These are phyloP conservation scores for Drechslera avenae DNA, from an alignment of 2,329 filamentous ascomycete genomes.

Conservation along the genomic window DNA sequence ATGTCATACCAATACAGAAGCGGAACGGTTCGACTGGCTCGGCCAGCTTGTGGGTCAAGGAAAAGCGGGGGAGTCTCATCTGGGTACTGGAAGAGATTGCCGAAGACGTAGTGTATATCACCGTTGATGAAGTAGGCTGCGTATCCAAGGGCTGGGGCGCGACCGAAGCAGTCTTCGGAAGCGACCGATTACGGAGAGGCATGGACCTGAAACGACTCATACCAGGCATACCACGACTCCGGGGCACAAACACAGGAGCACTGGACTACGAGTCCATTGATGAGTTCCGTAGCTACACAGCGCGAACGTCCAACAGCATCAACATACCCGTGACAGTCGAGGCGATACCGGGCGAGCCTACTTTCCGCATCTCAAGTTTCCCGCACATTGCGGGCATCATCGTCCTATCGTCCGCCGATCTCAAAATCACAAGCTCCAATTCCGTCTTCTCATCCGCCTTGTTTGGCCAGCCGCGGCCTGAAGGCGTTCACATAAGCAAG, in stretches of 20 bases:
- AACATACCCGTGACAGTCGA: slow-evolving; percentile 86
- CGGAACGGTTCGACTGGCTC: slow-evolving; percentile 89
- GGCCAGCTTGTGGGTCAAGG: slow-evolving; percentile 97
- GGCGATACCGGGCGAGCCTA: slow-evolving; percentile 69
- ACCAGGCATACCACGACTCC: slow-evolving; percentile 79
- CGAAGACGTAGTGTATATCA: slow-evolving; percentile 83
- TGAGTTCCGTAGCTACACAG: slow-evolving; percentile 80
- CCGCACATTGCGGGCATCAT: slow-evolving; percentile 97
- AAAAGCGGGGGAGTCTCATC: slow-evolving; percentile 90
- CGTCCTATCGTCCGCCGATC: slow-evolving; percentile 77
- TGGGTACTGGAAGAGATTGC: slow-evolving; percentile 99
- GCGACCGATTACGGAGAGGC: slow-evolving; percentile 67
- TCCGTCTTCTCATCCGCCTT: slow-evolving; percentile 90
- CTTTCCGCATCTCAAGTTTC: slow-evolving; percentile 88
- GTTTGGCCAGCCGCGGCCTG: slow-evolving; percentile 84
- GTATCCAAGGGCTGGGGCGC: slow-evolving; percentile 74
- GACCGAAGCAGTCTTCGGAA: slow-evolving; percentile 85
- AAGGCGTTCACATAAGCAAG: slow-evolving; percentile 77
- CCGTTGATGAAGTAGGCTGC: slow-evolving; percentile 76
- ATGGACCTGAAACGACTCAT: slow-evolving; percentile 79
- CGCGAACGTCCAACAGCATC: slow-evolving; percentile 74
- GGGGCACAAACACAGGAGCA: slow-evolving; percentile 71
- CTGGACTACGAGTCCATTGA: slow-evolving; percentile 78
- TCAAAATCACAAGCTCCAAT: slow-evolving; percentile 90
- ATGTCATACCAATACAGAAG: slow-evolving; percentile 98